Conservation (phyloP, 352 stramenopile genomes). For the Phytopythium aichiense region DNA sequence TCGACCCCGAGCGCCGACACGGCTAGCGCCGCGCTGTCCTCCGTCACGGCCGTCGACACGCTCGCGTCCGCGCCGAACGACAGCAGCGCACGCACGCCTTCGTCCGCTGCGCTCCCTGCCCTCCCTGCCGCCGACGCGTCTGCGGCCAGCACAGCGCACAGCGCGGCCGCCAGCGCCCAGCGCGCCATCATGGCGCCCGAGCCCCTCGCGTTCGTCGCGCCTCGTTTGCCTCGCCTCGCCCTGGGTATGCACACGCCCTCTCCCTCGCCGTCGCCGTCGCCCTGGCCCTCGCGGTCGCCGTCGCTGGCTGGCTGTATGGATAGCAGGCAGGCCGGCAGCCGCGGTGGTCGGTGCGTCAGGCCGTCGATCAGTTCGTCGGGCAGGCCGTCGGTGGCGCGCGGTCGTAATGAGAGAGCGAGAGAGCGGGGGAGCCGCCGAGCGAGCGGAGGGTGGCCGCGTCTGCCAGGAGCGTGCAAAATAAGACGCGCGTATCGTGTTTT, state of each 20-base stretch:
- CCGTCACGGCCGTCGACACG: background rate
- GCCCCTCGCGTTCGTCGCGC: background rate
- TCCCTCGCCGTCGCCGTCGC: too few species aligned
- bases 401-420: background rate
- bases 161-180: constrained; percentile 2
- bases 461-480: background rate
- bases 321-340: too few species aligned
- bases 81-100: background rate
- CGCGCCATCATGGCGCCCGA: background rate
- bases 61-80: background rate
- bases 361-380: background rate
- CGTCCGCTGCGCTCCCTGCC: background rate
- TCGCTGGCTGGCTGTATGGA: too few species aligned
- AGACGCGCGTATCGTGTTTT: background rate
- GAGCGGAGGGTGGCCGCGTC: background rate
- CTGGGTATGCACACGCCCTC: too few species aligned
- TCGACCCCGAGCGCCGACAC: constrained; percentile 1
- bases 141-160: background rate
- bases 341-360: too few species aligned
- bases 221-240: background rate
- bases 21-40: constrained; percentile 4
- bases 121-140: background rate
- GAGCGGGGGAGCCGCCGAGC: background rate
- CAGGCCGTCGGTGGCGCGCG: background rate
- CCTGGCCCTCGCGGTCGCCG: too few species aligned